Evolutionary conservation across 805 yeast species (phyloP).

Genomic region (Candida nanaspora): DNA sequence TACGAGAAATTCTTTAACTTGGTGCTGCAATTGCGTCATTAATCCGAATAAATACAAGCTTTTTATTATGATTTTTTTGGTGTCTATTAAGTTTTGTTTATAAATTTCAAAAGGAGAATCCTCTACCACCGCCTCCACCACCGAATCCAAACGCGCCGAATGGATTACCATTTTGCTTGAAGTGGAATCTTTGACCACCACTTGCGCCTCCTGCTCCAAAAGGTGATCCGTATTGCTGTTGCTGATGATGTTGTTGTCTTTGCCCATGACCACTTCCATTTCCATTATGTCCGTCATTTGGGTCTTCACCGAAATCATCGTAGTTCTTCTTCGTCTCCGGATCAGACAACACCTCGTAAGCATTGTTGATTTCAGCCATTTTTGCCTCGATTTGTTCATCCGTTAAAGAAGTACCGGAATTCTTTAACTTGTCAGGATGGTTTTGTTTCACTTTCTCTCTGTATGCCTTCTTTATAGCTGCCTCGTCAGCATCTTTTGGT

Average conservation of each 20-base stretch:
- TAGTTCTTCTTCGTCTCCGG: slow-evolving; percentile 57
- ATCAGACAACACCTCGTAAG: slow-evolving; percentile 78
- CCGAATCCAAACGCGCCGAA: slow-evolving; percentile 4
- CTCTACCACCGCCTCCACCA: too few species aligned
- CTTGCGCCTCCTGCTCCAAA: slow-evolving; percentile 6
- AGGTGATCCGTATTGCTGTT: background rate
- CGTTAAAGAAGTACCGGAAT: slow-evolving; percentile 41
- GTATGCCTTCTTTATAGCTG: slow-evolving; percentile 74
- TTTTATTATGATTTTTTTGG: too few species aligned
- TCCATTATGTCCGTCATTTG: slow-evolving; percentile 11
- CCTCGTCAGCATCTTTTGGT: slow-evolving; percentile 55
- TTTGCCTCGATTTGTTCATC: slow-evolving; percentile 67
- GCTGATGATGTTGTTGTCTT: slow-evolving; percentile 4
- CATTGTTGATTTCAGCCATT: slow-evolving; percentile 90
- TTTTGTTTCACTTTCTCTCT: slow-evolving; percentile 68
- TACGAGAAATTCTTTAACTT: too few species aligned
- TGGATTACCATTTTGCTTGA: slow-evolving; percentile 2
- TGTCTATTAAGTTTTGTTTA: too few species aligned
- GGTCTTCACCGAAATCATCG: slow-evolving; percentile 34
- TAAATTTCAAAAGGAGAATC: too few species aligned
- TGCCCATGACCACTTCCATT: slow-evolving; percentile 6
- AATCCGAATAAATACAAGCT: too few species aligned
- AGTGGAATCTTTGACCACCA: slow-evolving; percentile 5
- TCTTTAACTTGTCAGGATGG: slow-evolving; percentile 87
- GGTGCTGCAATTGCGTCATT: too few species aligned